Percentiles rank a stretch among this genome's conserved stretches.
These are phyloP conservation scores for Apocynum venetum DNA, from an alignment of 257 asterid species.

Conservation along the genomic window DNA sequence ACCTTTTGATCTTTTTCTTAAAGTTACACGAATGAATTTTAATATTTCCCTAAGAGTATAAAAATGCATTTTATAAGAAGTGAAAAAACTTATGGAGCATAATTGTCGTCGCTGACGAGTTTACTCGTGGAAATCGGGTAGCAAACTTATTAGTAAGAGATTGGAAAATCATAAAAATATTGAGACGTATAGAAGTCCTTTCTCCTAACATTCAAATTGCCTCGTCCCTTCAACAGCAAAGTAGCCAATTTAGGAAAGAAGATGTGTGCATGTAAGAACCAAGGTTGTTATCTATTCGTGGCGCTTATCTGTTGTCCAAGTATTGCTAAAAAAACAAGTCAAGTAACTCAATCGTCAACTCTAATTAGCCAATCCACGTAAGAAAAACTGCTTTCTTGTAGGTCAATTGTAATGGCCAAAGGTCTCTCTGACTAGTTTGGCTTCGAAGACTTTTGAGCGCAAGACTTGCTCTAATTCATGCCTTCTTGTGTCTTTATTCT, in stretches of 20 bases:
- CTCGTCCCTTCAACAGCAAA: neutral
- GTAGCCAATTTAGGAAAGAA: neutral
- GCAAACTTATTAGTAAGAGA: too few species aligned
- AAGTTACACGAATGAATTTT: too few species aligned
- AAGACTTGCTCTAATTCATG: neutral
- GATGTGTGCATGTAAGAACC: neutral
- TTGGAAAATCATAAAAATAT: too few species aligned
- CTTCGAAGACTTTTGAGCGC: neutral
- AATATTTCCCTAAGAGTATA: too few species aligned
- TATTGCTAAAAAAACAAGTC: neutral
- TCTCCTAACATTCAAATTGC: neutral
- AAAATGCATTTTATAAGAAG: too few species aligned
- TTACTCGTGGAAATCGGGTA: too few species aligned
- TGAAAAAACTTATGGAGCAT: too few species aligned
- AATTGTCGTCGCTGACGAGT: too few species aligned
- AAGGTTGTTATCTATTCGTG: neutral
- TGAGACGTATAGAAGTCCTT: too few species aligned
- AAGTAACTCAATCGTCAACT: slow-evolving; percentile 7
- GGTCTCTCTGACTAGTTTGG: slow-evolving; percentile 6
- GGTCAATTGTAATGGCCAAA: neutral
- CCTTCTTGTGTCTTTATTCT: neutral
- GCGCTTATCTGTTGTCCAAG: neutral
- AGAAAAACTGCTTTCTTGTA: neutral
- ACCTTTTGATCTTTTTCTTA: too few species aligned
- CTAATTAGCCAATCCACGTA: slow-evolving; percentile 10